These are phyloP conservation scores for Coemansia sp. DNA, from an alignment of 192 early-diverging fungal genomes.

Conservation along the genomic window DNA sequence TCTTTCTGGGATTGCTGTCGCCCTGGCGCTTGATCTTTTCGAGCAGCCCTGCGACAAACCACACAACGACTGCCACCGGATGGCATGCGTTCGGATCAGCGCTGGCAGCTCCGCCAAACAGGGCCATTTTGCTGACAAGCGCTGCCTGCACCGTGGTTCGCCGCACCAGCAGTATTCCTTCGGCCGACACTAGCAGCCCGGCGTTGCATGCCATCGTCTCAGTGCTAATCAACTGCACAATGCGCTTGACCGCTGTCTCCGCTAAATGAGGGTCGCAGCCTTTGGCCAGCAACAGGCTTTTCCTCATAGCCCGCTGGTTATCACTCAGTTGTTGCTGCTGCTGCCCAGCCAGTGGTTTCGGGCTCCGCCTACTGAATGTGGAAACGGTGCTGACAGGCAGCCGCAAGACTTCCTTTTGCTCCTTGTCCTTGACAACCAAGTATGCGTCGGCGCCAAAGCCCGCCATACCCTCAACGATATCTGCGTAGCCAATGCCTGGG, in stretches of 20 bases:
- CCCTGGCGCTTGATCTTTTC: slow-evolving; percentile 4
- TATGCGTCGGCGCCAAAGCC: slow-evolving; percentile 30
- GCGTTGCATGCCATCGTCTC: slow-evolving; percentile 15
- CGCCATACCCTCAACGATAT: slow-evolving; percentile 9
- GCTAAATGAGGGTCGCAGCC: neutral
- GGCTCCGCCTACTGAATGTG: too few species aligned
- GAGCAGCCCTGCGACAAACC: slow-evolving; percentile 16
- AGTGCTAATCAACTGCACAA: slow-evolving; percentile 23
- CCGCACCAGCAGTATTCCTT: slow-evolving; percentile 15
- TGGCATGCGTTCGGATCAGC: slow-evolving; percentile 1
- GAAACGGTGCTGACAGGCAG: slow-evolving; percentile 8
- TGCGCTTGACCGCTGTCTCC: slow-evolving; percentile 11
- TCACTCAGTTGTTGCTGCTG: neutral
- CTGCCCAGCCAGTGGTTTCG: too few species aligned
- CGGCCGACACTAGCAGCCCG: slow-evolving; percentile 6
- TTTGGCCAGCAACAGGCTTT: neutral
- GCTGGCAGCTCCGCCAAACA: neutral
- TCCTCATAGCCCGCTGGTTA: neutral
- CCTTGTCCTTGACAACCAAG: slow-evolving; percentile 1
- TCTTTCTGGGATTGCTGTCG: neutral
- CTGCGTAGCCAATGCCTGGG: neutral
- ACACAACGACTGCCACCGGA: slow-evolving; percentile 7
- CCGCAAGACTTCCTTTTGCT: neutral
- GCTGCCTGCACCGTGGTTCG: slow-evolving; percentile 8
- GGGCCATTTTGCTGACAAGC: slow-evolving; percentile 9